phyloP scores from a whole-genome alignment of 768 basidiomycete species.

The Rossbeevera mucosa region DNA sequence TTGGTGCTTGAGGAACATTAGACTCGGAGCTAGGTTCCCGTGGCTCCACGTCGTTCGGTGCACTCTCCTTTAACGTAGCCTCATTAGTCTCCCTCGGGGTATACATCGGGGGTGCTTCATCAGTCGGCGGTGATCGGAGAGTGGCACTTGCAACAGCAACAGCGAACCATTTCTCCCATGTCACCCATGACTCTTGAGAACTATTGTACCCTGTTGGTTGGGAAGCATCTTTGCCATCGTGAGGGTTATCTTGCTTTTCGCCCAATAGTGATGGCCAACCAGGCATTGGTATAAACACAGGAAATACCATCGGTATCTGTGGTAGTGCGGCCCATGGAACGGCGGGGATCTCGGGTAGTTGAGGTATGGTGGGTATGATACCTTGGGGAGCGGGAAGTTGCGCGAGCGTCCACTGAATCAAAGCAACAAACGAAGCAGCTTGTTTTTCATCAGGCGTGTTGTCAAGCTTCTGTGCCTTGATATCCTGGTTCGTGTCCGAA shows the following conservation, averaged over 20 bases:
- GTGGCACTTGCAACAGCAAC: slow-evolving; percentile 48
- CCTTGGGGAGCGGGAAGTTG: slow-evolving; percentile 54
- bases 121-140: slow-evolving; percentile 37
- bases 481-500: slow-evolving; percentile 11
- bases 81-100: slow-evolving; percentile 51
- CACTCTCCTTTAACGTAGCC: not conserved
- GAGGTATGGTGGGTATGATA: slow-evolving; percentile 56
- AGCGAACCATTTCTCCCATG: slow-evolving; percentile 75
- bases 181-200: slow-evolving; percentile 60
- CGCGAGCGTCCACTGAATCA: slow-evolving; percentile 71
- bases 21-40: slow-evolving; percentile 10
- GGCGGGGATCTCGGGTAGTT: slow-evolving; percentile 62
- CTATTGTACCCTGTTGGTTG: slow-evolving; percentile 39
- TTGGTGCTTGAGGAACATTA: slow-evolving; percentile 20
- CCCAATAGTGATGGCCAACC: slow-evolving; percentile 63
- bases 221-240: slow-evolving; percentile 31
- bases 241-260: slow-evolving; percentile 37
- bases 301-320: slow-evolving; percentile 75
- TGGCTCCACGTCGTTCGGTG: not conserved
- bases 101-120: slow-evolving; percentile 68
- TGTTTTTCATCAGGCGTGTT: slow-evolving; percentile 33
- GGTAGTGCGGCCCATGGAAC: slow-evolving; percentile 60
- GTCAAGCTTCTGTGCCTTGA: slow-evolving; percentile 18
- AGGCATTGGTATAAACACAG: slow-evolving; percentile 66
- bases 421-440: slow-evolving; percentile 54